Evolutionary conservation across 139 green algal species (phyloP).

Genomic region (Haematococcus lacustris): DNA sequence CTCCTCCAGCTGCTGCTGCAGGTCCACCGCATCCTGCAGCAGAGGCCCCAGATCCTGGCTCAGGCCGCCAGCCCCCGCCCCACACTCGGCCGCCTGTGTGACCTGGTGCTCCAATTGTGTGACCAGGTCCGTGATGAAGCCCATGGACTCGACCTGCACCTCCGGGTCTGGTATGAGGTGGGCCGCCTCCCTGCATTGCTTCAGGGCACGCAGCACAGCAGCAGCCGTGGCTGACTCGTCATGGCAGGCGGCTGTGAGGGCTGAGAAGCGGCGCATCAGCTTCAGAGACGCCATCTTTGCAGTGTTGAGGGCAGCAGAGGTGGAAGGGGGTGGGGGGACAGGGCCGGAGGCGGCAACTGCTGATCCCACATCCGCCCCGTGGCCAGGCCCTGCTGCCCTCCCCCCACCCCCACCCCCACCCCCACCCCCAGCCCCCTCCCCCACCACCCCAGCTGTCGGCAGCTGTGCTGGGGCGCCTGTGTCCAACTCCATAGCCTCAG

Average conservation of each 20-base stretch:
- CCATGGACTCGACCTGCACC: slow-evolving; percentile 7
- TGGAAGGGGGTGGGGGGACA: too few species aligned
- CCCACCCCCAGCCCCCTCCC: too few species aligned
- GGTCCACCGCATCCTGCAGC: slow-evolving; percentile 2
- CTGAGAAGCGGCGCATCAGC: slow-evolving; percentile 1
- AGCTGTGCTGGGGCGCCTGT: not conserved
- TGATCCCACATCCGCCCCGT: too few species aligned
- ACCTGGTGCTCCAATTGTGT: not conserved
- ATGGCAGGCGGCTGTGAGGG: not conserved
- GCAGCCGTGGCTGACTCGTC: not conserved
- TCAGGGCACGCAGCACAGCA: not conserved
- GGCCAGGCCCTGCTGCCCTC: too few species aligned
- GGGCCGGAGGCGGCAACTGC: too few species aligned
- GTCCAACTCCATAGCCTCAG: not conserved
- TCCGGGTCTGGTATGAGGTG: not conserved
- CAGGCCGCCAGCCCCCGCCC: not conserved
- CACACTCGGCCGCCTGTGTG: not conserved
- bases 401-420: too few species aligned
- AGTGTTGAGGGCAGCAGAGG: too few species aligned
- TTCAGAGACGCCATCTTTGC: slow-evolving; percentile 5
- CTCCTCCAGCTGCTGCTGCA: slow-evolving; percentile 9
- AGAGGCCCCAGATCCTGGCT: not conserved
- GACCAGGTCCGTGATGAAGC: slow-evolving; percentile 5
- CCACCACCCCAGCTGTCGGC: too few species aligned
- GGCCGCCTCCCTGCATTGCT: slow-evolving; percentile 1